Base-by-base conservation (phyloP, 2,329 filamentous ascomycete genomes). In the Paramyrothecium roridum region DNA sequence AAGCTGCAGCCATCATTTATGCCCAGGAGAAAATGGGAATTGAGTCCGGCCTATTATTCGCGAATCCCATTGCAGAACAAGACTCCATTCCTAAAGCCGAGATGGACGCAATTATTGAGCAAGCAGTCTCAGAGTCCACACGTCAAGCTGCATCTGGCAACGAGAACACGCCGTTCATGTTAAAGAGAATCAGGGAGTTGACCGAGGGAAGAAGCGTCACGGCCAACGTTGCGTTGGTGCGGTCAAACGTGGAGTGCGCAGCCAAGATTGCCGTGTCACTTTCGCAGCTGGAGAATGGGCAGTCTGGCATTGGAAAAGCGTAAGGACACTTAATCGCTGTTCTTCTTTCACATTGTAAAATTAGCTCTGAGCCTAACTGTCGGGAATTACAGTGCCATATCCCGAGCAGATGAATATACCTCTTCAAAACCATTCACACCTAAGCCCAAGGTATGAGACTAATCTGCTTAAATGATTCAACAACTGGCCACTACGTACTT, bases 1-100 rank as follows among this genome's bases (percentile, higher is more conserved):
- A 98, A 68, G 95, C 95, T 33, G 95, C 95, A 1, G 86, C 88
- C 17, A 91, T 98, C 55, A 89, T 96, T 55, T 80, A 90, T 62
- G 90, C 91, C 1, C 91, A 96, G 74, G 82, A 87, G 63, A 78
- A 75, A 52, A 78, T 96, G 16, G 82, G 82, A 4, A 82, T 97
- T 33, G 82, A 86, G 57, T 91, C 90, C 2, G 95, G 93, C 10
- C 74, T 97, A 53, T 77, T 93, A 55, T 93, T 98, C 67, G 93
- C 93, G 54, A 98, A 96, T 67, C 93, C 93, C 0, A 89, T 96
- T 37, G 89, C 92, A 0, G 76, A 82, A 53, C 78, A 89, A 56
- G 76, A 81, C 63, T 88, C 84, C 17, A 87, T 97, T 50, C 83
- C 89, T 1, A 85, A 87, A 55, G 71, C 76, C 6, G 83, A 90